Evolutionary conservation across 2,329 filamentous ascomycete species (phyloP).

Genomic region (Domatiomyces catenatus): DNA sequence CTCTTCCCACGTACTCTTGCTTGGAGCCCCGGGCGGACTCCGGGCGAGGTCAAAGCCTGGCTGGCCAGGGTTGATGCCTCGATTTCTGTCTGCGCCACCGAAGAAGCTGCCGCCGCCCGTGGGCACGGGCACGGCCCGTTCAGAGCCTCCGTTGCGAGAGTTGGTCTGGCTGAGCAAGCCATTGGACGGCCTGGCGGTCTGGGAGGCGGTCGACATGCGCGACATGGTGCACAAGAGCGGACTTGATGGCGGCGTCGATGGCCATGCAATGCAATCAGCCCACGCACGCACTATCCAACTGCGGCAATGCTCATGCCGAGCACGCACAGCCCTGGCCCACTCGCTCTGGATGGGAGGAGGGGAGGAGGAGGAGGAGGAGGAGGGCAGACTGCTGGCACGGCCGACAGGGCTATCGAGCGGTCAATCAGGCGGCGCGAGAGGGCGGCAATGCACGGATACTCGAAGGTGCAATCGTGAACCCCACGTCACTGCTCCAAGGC

Average conservation of each 20-base stretch:
- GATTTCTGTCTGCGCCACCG: constrained; percentile 10
- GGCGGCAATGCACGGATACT: background rate
- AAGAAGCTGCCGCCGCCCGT: background rate
- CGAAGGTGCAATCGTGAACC: background rate
- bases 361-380: background rate
- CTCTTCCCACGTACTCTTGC: constrained; percentile 24
- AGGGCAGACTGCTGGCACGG: background rate
- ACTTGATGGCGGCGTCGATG: background rate
- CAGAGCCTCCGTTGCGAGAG: background rate
- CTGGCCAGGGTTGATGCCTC: constrained; percentile 12
- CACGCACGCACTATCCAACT: background rate
- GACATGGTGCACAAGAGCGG: background rate
- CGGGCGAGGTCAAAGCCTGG: constrained; percentile 29
- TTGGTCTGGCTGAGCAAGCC: background rate
- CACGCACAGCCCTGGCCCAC: background rate
- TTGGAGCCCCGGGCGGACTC: constrained; percentile 31
- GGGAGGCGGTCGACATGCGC: background rate
- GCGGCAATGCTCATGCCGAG: background rate
- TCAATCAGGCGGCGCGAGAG: background rate
- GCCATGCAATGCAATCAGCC: background rate
- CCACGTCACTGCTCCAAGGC: background rate
- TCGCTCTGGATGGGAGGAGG: background rate
- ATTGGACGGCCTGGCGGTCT: background rate
- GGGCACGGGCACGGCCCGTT: background rate
- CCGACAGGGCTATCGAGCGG: background rate